A percentile compares a stretch with the other conserved stretches of the same genome.
phyloP scores from a whole-genome alignment of 164 flowering plant species.

The Taxillus chinensis region DNA sequence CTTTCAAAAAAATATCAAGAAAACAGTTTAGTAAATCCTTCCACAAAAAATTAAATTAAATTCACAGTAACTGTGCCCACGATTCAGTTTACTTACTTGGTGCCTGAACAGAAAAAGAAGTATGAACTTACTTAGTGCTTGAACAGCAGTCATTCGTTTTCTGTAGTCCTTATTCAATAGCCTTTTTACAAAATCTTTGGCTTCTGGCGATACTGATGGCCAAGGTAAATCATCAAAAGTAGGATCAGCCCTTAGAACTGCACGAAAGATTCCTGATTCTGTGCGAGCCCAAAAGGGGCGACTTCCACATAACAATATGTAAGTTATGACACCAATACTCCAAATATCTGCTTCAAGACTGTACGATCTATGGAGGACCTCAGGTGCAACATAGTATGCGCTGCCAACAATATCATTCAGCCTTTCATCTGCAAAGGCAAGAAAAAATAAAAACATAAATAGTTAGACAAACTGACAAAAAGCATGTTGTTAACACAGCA shows the following conservation, averaged over 20 bases:
- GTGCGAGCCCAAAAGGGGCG: conserved; percentile 99
- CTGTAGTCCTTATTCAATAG: conserved; percentile 47
- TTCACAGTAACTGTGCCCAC: too few species aligned
- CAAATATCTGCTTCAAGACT: conserved; percentile 93
- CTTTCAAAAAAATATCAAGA: too few species aligned
- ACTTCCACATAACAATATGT: conserved; percentile 94
- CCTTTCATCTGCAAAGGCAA: conserved; percentile 59
- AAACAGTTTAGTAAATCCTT: too few species aligned
- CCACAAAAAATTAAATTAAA: too few species aligned
- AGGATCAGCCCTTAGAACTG: conserved; percentile 54
- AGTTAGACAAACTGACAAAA: too few species aligned
- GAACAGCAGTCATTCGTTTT: conserved; percentile 49
- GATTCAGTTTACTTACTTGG: too few species aligned
- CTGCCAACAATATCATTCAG: conserved; percentile 98
- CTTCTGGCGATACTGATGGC: conserved; percentile 46
- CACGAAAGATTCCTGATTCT: conserved; percentile 98
- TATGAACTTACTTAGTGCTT: conserved; percentile 39
- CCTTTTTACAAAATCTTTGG: conserved; percentile 48
- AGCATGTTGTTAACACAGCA: too few species aligned
- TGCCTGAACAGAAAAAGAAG: not conserved
- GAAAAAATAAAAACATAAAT: not conserved
- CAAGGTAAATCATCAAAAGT: conserved; percentile 22
- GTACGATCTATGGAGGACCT: conserved; percentile 93
- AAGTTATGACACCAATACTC: conserved; percentile 95
- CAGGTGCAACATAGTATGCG: conserved; percentile 99